Base-by-base conservation (phyloP, 805 yeast species). In the Lipomyces yamadae region DNA sequence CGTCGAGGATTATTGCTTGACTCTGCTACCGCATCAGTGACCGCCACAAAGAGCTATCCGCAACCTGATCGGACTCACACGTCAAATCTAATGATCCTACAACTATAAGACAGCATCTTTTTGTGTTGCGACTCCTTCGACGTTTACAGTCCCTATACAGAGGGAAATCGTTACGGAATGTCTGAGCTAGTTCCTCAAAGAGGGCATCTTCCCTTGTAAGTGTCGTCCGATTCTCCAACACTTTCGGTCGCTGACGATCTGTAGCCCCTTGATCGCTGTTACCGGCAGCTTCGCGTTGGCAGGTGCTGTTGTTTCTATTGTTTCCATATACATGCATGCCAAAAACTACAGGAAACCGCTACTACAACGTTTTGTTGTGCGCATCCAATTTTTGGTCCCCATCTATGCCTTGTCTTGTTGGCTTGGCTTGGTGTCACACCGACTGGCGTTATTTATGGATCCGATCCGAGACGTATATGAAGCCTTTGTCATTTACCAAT, bases 401-500 rank as follows among this genome's bases (percentile, higher is more conserved):
- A 57, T 72, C 11, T 73, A 72, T 63, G 72, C 76, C 10, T 53
- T 72, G 13, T 61, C 74, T 10, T 70, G 72, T 54, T 73, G 71
- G 67, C 56, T 69, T 13, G 60, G 69, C 8, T 66, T 88, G 29
- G 78, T 80, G 76, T 85, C 81, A n/a, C 71, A 72, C 3, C 68
- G 80, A 37, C 86, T 82, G 59, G 79, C 76, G 63, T 80, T 62
- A 56, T 67, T 81, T 64, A 72, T 92, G 2, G 95, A 90, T 72
- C 96, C 97, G 0, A 73, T 90, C 0, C 81, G 95, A 56, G 99
- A 95, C 76, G 85, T 94, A 1, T 95, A 95, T 77, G 99, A 95
- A 77, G 98, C 98, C 0, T 91, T 95, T 78, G 97, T 93, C 42
- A 90, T 95, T 42, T 95, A 95, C 77, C 92, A 97, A 1, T 95